Evolutionary conservation across 345 rosid genomes (phyloP), one percentile per base, ranked within the genome.

Genomic region (Gossypium herbaceum): DNA sequence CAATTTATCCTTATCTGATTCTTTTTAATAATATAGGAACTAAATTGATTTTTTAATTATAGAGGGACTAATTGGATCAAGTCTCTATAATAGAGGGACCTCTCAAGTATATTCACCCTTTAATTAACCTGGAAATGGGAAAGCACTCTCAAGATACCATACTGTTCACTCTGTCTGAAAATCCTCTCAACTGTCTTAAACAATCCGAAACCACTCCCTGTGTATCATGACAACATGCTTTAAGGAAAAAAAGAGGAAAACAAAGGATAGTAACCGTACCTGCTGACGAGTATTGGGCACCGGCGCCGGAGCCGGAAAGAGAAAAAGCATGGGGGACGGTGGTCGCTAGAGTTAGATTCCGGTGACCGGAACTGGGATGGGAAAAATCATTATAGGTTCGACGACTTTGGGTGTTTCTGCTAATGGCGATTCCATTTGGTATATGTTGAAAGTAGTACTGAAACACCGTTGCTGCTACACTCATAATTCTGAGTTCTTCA

Each of bases 321-420:
- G 73, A 69, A 61, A n/a, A 73, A 1, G 69, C 76, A 27, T 60
- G 76, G 69, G 58, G 27, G 67, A 45, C 16, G 72, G 71, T 54
- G 7, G 64, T 25, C 39, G 15, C 25, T 17, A 66, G 73, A 20
- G 25, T 22, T 39, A 64, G 64, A 34, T 9, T 16, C 25, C 50
- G 45, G 45, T 27, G 60, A 19, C 5, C 20, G 22, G 60, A 47
- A 47, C 48, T 13, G 56, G 3, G 17, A 48, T 68, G 41, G 45
- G 24, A 51, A 1, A 3, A 51, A 51, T 4, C 25, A 4, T 25
- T 25, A 15, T 7, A 13, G 2, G 44, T 10, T 27, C 1, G 73
- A 51, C 15, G 41, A 29, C 16, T 51, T 27, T 2, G 73, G 16
- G 41, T 69, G 45, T 69, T 51, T 34, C 73, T 17, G 59, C 4